Conservation (phyloP, 1,139 yeast genomes). For the Candida glucosophila region DNA sequence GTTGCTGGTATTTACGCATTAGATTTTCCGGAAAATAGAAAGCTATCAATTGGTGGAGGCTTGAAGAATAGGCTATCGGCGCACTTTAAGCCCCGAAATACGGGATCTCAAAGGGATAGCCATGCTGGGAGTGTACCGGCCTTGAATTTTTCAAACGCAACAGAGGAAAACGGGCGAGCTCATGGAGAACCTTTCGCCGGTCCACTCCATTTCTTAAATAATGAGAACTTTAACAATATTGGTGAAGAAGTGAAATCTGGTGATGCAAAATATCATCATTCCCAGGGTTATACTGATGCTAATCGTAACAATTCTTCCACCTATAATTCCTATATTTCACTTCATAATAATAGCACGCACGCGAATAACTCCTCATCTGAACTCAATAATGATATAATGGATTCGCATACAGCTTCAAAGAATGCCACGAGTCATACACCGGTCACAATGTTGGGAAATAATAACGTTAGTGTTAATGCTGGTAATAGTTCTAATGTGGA, state of each 20-base stretch:
- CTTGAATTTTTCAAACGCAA: too few species aligned
- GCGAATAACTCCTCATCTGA: constrained; percentile 10
- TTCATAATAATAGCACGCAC: constrained; percentile 7
- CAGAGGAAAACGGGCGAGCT: too few species aligned
- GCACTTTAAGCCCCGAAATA: constrained; percentile 23
- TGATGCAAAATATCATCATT: too few species aligned
- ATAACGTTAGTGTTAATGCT: constrained; percentile 10
- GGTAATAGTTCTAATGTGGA: constrained; percentile 2
- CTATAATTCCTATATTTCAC: constrained; percentile 8
- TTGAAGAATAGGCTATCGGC: constrained; percentile 25
- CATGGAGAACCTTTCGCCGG: too few species aligned
- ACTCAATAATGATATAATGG: constrained; percentile 6
- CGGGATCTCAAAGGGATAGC: too few species aligned
- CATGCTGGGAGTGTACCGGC: too few species aligned
- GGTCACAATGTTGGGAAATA: constrained; percentile 10
- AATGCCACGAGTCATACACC: constrained; percentile 3
- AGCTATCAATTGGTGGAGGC: constrained; percentile 12
- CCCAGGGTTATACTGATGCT: constrained; percentile 2
- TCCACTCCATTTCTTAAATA: too few species aligned
- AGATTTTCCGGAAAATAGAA: constrained; percentile 21
- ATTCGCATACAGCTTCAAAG: constrained; percentile 5
- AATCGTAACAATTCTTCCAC: constrained; percentile 5
- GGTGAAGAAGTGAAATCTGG: too few species aligned
- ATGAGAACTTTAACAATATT: too few species aligned
- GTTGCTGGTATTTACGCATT: constrained; percentile 26